phyloP scores from a whole-genome alignment of 345 rosid genomes.

The Euphorbia tirucalli region DNA sequence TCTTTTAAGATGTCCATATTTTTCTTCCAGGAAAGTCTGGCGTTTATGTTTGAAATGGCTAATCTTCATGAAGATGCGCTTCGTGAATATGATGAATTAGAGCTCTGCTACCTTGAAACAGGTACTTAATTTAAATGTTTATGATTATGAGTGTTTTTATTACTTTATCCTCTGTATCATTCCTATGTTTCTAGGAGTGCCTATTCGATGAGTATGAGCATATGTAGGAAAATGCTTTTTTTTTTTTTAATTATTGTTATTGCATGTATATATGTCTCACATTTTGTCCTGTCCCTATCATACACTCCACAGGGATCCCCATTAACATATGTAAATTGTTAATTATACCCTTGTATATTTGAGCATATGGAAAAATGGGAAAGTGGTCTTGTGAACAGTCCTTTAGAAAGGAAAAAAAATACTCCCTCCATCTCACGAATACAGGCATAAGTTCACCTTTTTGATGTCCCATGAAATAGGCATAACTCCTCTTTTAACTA shows the following conservation, averaged over 20 bases:
- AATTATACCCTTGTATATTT: too few relatives aligned
- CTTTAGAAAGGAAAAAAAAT: not conserved
- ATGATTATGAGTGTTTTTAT: not conserved
- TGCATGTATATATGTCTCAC: too few relatives aligned
- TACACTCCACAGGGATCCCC: too few relatives aligned
- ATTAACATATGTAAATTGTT: too few relatives aligned
- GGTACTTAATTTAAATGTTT: slow-evolving; percentile 35
- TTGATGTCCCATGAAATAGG: too few relatives aligned
- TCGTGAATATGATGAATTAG: slow-evolving; percentile 94
- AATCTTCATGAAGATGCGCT: slow-evolving; percentile 93
- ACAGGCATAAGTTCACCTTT: too few relatives aligned
- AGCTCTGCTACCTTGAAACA: slow-evolving; percentile 93
- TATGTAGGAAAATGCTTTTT: not conserved
- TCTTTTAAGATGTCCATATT: slow-evolving; percentile 16
- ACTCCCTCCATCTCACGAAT: too few relatives aligned
- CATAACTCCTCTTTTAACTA: too few relatives aligned
- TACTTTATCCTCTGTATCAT: not conserved
- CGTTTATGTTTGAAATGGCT: slow-evolving; percentile 98
- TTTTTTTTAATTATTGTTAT: too few relatives aligned
- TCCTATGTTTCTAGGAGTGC: not conserved
- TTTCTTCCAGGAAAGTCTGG: slow-evolving; percentile 84
- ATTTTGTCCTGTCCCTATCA: too few relatives aligned
- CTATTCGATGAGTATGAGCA: not conserved
- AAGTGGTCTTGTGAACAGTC: not conserved
- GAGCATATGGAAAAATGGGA: not conserved